Conservation (phyloP, 345 rosid genomes). For the Eucalyptus pauciflora region DNA sequence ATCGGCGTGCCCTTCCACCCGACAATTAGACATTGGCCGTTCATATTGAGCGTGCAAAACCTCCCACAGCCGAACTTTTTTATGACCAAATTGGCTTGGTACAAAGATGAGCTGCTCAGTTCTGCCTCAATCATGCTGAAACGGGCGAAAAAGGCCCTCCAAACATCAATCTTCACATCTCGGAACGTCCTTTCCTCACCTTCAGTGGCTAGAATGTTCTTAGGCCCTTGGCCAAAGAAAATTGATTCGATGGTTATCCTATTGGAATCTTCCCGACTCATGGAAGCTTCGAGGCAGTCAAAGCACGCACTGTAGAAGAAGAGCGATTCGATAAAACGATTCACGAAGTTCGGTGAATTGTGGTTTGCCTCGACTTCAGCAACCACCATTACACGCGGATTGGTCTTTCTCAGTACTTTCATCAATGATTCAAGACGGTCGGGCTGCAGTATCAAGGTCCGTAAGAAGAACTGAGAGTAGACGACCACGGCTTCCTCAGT, state of each 20-base stretch:
- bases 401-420: slow-evolving; percentile 14
- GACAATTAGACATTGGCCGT: slow-evolving; percentile 18
- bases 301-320: slow-evolving; percentile 25
- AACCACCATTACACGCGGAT: slow-evolving; percentile 27
- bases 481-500: slow-evolving; percentile 20
- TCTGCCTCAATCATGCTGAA: slow-evolving; percentile 28
- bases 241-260: slow-evolving; percentile 8
- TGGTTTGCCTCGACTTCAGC: slow-evolving; percentile 27
- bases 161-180: slow-evolving; percentile 29
- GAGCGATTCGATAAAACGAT: slow-evolving; percentile 30
- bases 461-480: background rate
- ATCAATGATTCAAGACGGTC: slow-evolving; percentile 18
- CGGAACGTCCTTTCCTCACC: slow-evolving; percentile 24
- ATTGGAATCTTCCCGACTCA: slow-evolving; percentile 4
- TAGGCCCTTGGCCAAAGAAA: slow-evolving; percentile 12
- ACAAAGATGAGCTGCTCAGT: slow-evolving; percentile 20
- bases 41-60: slow-evolving; percentile 15
- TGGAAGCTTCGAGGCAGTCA: slow-evolving; percentile 23
- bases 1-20: slow-evolving; percentile 48
- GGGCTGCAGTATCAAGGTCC: slow-evolving; percentile 8
- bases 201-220: slow-evolving; percentile 19
- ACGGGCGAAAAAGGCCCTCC: slow-evolving; percentile 28
- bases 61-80: slow-evolving; percentile 9
- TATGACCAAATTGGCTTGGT: slow-evolving; percentile 20
- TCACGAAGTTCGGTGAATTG: slow-evolving; percentile 24